Base-by-base conservation (phyloP, 2,329 filamentous ascomycete species). In the Colletotrichum gloeosporioides region DNA sequence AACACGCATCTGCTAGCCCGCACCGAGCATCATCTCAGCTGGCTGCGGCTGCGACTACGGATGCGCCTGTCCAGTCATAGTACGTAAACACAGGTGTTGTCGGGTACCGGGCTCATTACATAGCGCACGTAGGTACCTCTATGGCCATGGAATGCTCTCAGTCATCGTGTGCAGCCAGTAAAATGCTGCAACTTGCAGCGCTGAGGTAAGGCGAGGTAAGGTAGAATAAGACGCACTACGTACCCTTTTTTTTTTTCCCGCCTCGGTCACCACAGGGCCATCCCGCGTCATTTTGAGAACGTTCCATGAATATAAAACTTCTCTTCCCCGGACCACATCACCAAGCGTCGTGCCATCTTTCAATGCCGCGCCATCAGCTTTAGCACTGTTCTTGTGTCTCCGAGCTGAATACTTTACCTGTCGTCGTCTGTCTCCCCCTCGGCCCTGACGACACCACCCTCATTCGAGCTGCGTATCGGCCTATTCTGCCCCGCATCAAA, bases 281-380 rank as follows among this genome's bases (percentile, higher is more conserved):
- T 66, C 49, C 69, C 53, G 36, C 73, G 62, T 75, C 69, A 75
- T 72, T 75, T 61, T 61, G 49, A 65, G 44, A 53, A 53, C 44
- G 44, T 53, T 53, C 44, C 65, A 16, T 55, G 44, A 31, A 32
- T 65, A 67, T 75, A 72, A 72, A 73, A 39, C 39, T 55, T 66
- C 44, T 61, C 49, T 65, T 75, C 62, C 39, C 67, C 73, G 53
- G 36, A 53, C 44, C 44, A 53, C 61, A 67, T 59, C 12, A n/a
- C 9, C 49, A 53, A 29, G 5, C 13, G 13, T 10, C 39, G n/a
- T 39, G 55, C 10, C n/a, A 31, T 13, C 44, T 66, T 66, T 36
- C 39, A 34, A 29, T 32, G 32, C 32, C 16, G 32, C 29, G 9
- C 8, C 25, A 15, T 25, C 15, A 63, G 59, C 31, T 22, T 34